Base-by-base conservation (phyloP, 306 rosid species). In the Datisca glomerata region DNA sequence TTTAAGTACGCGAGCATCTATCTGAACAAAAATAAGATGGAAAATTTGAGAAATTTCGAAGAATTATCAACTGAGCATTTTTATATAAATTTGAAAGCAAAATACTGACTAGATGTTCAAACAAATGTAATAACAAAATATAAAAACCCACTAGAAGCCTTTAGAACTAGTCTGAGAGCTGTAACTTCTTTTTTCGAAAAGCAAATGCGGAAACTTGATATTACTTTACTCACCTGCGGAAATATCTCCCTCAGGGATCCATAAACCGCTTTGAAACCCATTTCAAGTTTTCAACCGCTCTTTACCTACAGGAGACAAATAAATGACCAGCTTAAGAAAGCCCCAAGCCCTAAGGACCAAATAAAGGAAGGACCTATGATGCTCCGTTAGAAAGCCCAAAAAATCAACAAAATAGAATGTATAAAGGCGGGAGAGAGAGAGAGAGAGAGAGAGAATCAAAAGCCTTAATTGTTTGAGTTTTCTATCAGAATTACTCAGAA, bases 1-100 rank as follows among this genome's bases (percentile, higher is more conserved):
- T 79, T 68, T 80, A 49, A 89, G 71, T 25, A 84, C 38, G 51
- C 95, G 68, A 41, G 64, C 21, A 60, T 89, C 96, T 29, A 89
- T 65, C 96, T 89, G 51, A 23, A 12, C 7, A 41, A 44, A 44
- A 44, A 1, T 10, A 44, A 14, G 3, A n/a, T 24, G 3, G 16
- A 4, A 34, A 34, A 24, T 4, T 4, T 38, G 9, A 2, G 27
- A 1, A 38, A 14, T 16, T 52, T 23, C 7, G 27, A 9, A 19
- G 8, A 13, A 21, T 24, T 23, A 43, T 12, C 0, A 20, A 18
- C 31, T 23, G 18, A 5, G 28, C 18, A 24, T 17, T 13, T 23
- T 9, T 35, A 8, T 7, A 18, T 13, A 61, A 10, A 39, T 22
- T 16, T 43, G 44, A 44, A 55, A 33, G 35, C 34, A 39, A 40